Evolutionary conservation across 169 alveolate species (phyloP).

Genomic region (Plasmodium malariae): DNA sequence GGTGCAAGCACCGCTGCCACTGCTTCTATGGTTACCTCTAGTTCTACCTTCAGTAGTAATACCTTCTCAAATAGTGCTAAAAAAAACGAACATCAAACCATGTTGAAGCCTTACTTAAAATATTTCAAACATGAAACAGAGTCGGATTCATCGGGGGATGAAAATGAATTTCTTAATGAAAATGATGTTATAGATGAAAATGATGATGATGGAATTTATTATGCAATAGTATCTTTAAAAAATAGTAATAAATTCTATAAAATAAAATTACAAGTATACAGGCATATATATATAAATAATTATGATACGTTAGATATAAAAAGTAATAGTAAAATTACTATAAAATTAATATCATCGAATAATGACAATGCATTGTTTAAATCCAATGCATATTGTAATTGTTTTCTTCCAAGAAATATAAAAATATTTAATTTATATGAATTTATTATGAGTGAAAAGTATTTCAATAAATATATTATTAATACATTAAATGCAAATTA

Average conservation of each 20-base stretch:
- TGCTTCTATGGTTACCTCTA: no score
- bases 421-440: slow-evolving; percentile 73
- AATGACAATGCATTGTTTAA: slow-evolving; percentile 66
- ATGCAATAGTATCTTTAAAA: slow-evolving; percentile 72
- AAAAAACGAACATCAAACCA: slow-evolving; percentile 38
- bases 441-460: slow-evolving; percentile 79
- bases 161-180: slow-evolving; percentile 76
- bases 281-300: slow-evolving; percentile 67
- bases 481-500: slow-evolving; percentile 80
- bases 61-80: not conserved
- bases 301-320: slow-evolving; percentile 72
- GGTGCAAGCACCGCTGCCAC: no score
- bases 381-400: slow-evolving; percentile 76
- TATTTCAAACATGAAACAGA: slow-evolving; percentile 58
- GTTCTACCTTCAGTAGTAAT: no score
- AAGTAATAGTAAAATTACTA: slow-evolving; percentile 78
- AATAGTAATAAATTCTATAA: slow-evolving; percentile 77
- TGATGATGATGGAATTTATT: slow-evolving; percentile 78
- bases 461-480: slow-evolving; percentile 76
- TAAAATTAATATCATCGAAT: slow-evolving; percentile 77
- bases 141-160: slow-evolving; percentile 53
- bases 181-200: slow-evolving; percentile 52
- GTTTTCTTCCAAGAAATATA: slow-evolving; percentile 78
- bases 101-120: slow-evolving; percentile 51
- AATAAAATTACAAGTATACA: slow-evolving; percentile 64